A percentile compares a stretch with the other conserved stretches of the same genome.
Evolutionary conservation across 331 rosid species (phyloP).

Genomic region (Stylosanthes scabra): DNA sequence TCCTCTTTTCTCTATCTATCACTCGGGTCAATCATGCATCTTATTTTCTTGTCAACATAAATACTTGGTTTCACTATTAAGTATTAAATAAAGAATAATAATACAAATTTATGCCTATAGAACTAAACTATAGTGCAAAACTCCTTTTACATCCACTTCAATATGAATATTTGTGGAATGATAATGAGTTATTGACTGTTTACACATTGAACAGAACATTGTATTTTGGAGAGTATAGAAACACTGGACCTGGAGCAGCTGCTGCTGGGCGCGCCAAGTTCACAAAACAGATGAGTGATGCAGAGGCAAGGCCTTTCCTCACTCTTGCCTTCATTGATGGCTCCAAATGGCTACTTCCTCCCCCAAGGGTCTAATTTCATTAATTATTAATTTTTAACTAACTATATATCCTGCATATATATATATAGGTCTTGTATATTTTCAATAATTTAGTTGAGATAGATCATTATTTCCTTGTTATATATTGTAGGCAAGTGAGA

Average conservation of each 20-base stretch:
- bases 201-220: constrained; percentile 41
- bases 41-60: background rate
- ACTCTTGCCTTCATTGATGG: constrained; percentile 47
- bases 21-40: no score
- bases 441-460: no score
- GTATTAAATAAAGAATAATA: no score
- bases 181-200: background rate
- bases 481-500: no score
- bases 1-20: no score
- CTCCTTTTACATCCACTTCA: no score
- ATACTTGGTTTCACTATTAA: background rate
- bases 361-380: constrained; percentile 41
- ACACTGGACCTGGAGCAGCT: constrained; percentile 44
- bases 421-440: no score
- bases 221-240: constrained; percentile 59
- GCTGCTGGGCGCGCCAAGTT: constrained; percentile 1
- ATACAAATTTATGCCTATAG: no score
- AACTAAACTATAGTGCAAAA: no score
- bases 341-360: constrained; percentile 78
- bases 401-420: background rate
- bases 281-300: constrained; percentile 40
- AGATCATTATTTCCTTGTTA: no score
- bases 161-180: background rate
- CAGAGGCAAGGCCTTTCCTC: constrained; percentile 48
- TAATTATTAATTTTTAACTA: background rate